These are phyloP conservation scores for Annulohypoxylon moriforme DNA, from an alignment of 495 filamentous ascomycete genomes.

Conservation along the genomic window DNA sequence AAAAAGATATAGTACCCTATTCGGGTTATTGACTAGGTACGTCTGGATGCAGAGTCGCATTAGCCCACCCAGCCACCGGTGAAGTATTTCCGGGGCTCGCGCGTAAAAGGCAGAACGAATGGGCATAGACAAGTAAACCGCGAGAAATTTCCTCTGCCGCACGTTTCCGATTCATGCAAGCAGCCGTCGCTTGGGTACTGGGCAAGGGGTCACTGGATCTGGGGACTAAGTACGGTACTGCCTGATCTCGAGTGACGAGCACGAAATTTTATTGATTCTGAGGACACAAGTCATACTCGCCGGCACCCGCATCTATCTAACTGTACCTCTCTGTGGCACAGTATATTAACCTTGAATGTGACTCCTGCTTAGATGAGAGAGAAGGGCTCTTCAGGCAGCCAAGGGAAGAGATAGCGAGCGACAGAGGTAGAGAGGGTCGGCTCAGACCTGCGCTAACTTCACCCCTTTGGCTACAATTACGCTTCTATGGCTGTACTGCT, in stretches of 20 bases:
- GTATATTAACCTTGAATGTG: background rate
- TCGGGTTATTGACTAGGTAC: constrained; percentile 4
- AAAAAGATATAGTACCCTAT: background rate
- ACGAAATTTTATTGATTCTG: constrained; percentile 15
- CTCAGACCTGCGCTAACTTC: background rate
- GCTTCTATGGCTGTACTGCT: constrained; percentile 17
- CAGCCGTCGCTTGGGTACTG: constrained; percentile 34
- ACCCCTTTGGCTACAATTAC: constrained; percentile 15
- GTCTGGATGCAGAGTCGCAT: constrained; percentile 20
- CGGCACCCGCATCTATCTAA: constrained; percentile 6
- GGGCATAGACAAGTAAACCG: background rate
- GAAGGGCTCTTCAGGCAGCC: background rate
- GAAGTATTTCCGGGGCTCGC: constrained; percentile 24
- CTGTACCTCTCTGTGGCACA: constrained; percentile 2
- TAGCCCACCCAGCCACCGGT: constrained; percentile 22
- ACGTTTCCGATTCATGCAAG: constrained; percentile 45
- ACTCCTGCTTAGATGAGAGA: constrained; percentile 5
- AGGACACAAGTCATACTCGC: constrained; percentile 22
- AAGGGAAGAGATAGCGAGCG: background rate
- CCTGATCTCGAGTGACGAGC: constrained; percentile 45
- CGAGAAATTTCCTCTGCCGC: constrained; percentile 24
- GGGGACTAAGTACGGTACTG: constrained; percentile 30
- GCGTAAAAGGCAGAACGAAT: constrained; percentile 20
- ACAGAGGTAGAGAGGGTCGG: background rate
- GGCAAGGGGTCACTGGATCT: constrained; percentile 45